Base-by-base conservation (phyloP, 2,329 filamentous ascomycete genomes). In the Colletotrichum tropicicola region DNA sequence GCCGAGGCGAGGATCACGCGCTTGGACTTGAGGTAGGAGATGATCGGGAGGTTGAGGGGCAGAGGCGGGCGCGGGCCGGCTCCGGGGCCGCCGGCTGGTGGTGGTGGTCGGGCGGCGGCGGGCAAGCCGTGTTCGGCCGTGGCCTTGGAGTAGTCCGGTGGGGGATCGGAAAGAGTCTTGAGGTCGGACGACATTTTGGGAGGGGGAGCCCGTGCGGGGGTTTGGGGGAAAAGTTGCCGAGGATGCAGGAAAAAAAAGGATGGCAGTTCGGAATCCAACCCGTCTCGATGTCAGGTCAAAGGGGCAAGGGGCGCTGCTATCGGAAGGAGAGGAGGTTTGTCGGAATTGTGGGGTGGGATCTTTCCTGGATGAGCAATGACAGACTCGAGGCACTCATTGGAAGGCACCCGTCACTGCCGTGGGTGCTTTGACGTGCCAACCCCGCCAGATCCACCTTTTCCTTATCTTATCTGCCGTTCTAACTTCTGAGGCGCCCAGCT, bases 1-100 rank as follows among this genome's bases (percentile, higher is more conserved):
- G 92, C 89, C 3, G 94, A 98, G 55, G 96, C 96, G 27, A 99
- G 90, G 70, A 99, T 92, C 6, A 97, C 89, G 68, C 95, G 87
- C 77, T 92, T 93, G 58, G 87, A 87, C 73, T 91, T 89, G 68
- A 99, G 87, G 72, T 90, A 84, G 71, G 87, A 87, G 64, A 99
- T 82, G 59, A 94, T 90, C 15, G 95, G 94, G 17, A 98, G 85
- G 66, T 93, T 86, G 67, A 98, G 87, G 1, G 92, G 92, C 44
- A 87, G 83, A 7, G 89, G 88, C 13, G 83, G 83, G 58, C 82
- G 82, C 56, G 78, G 80, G 53, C 79, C 70, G n/a, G 62, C 52
- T n/a, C 53, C 55, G 7, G 62, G 48, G 10, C 55, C 57, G 70
- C 68, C 52, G 63, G 60, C 53, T 63, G 39, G 69, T 21, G 59